These are phyloP conservation scores for Triticum turgidum DNA, from an alignment of 176 grass and related monocot genomes.

Conservation along the genomic window DNA sequence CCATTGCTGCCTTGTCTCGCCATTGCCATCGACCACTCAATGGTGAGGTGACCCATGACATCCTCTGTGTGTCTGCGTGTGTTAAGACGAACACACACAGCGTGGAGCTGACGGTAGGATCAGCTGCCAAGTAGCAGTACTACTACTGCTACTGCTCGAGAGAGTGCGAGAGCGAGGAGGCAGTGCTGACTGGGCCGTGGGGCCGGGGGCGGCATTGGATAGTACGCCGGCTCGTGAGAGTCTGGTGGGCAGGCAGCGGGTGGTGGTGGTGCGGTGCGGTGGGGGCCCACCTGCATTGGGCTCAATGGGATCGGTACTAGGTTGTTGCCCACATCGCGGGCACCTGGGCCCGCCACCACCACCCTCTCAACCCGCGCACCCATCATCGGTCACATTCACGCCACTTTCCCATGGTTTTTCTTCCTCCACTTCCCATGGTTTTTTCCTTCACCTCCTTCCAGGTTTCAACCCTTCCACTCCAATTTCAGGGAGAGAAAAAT, in stretches of 20 bases:
- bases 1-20: neutral
- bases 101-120: neutral
- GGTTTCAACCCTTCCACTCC: neutral
- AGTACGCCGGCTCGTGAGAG: conserved; percentile 19
- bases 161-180: neutral
- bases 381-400: neutral
- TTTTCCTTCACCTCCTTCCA: neutral
- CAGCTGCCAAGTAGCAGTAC: neutral
- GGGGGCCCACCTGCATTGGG: conserved; percentile 12
- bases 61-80: neutral
- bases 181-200: neutral
- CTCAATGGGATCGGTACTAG: conserved; percentile 43
- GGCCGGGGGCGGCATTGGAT: neutral
- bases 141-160: too few species aligned
- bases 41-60: neutral
- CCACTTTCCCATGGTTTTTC: neutral
- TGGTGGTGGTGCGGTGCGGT: neutral
- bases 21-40: neutral
- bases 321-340: conserved; percentile 50
- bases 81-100: neutral
- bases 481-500: neutral
- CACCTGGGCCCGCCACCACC: conserved; percentile 17
- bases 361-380: neutral
- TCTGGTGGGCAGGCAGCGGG: neutral
- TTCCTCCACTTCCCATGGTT: neutral